Percentiles rank a stretch among this genome's conserved stretches.
phyloP scores from a whole-genome alignment of 2,329 filamentous ascomycete species.

The Fusarium musae region DNA sequence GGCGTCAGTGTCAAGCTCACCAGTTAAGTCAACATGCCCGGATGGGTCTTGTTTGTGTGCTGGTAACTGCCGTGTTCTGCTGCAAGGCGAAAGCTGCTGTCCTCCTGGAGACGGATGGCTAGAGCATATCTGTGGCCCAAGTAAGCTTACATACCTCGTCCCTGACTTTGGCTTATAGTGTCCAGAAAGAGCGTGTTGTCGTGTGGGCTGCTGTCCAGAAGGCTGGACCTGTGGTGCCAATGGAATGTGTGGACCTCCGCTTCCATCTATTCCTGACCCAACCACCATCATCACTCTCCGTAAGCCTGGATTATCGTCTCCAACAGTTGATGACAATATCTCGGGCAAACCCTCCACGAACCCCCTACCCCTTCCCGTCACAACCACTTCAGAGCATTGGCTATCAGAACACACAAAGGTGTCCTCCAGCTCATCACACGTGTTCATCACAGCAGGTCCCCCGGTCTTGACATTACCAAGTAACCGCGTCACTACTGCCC shows the following conservation, averaged over 20 bases:
- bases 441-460: background rate
- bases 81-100: background rate
- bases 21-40: background rate
- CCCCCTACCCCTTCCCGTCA: background rate
- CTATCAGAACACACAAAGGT: background rate
- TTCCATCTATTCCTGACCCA: background rate
- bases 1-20: background rate
- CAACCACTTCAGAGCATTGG: rapidly evolving
- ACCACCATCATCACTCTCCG: background rate
- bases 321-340: background rate
- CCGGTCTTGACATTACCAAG: background rate
- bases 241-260: background rate
- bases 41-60: background rate
- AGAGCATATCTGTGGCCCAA: background rate
- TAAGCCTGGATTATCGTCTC: background rate
- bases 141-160: background rate
- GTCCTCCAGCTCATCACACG: background rate
- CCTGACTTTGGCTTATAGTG: background rate
- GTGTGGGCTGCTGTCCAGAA: background rate
- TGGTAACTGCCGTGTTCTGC: background rate
- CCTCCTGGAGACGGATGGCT: background rate
- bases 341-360: rapidly evolving
- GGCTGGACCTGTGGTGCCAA: background rate
- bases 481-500: background rate
- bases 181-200: background rate